Conservation (phyloP, 805 yeast genomes). For the Candida krabiensis region DNA sequence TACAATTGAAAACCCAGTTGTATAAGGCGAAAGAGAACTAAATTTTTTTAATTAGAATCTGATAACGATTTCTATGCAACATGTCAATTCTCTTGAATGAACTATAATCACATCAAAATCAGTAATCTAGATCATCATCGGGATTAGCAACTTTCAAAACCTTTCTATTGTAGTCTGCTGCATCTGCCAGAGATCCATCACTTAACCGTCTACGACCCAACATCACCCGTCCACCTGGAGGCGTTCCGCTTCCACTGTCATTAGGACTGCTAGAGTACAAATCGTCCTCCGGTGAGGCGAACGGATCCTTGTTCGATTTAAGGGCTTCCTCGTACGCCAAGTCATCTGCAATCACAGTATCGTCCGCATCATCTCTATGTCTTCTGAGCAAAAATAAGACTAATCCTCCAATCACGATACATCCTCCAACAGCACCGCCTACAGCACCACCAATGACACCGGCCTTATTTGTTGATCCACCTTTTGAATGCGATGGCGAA, state of each 20-base stretch:
- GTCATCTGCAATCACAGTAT: slow-evolving; percentile 47
- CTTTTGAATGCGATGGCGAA: slow-evolving; percentile 10
- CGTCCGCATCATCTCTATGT: slow-evolving; percentile 35
- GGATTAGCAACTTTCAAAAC: slow-evolving; percentile 88
- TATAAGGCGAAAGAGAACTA: no score
- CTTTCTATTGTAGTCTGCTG: slow-evolving; percentile 77
- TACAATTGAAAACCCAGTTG: no score
- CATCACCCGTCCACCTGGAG: slow-evolving; percentile 51
- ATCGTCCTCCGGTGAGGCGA: slow-evolving; percentile 56
- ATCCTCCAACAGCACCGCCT: slow-evolving; percentile 35
- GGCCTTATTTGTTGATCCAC: slow-evolving; percentile 27
- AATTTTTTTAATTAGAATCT: no score
- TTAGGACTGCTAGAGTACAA: slow-evolving; percentile 14
- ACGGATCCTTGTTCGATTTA: slow-evolving; percentile 60
- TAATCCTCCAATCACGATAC: slow-evolving; percentile 24
- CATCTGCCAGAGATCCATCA: slow-evolving; percentile 86
- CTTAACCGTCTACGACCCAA: slow-evolving; percentile 80
- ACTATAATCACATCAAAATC: no score
- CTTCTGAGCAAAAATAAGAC: slow-evolving; percentile 37
- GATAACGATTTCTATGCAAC: no score
- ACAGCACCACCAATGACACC: slow-evolving; percentile 39
- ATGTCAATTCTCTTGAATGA: no score
- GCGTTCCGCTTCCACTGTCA: slow-evolving; percentile 18
- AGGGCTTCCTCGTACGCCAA: slow-evolving; percentile 58
- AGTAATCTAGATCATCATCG: slow-evolving; percentile 46